These are phyloP conservation scores for Xylariaceae sp. DNA, from an alignment of 2,329 filamentous ascomycete genomes.

Conservation along the genomic window DNA sequence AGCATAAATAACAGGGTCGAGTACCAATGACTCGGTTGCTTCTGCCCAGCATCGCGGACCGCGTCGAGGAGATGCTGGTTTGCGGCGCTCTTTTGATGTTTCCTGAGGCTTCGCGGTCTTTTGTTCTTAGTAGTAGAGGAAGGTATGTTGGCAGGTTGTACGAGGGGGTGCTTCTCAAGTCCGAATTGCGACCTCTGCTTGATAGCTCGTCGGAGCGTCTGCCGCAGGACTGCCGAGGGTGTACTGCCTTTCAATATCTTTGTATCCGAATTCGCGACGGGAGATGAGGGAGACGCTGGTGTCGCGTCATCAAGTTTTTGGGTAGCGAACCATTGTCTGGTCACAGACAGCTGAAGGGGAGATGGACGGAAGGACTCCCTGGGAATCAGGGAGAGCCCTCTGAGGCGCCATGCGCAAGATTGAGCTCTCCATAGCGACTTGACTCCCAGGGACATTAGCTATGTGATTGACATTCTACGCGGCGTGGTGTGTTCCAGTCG, in stretches of 20 bases:
- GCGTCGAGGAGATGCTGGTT: constrained; percentile 16
- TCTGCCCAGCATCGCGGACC: constrained; percentile 4
- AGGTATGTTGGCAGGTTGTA: constrained; percentile 5
- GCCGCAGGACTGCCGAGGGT: constrained; percentile 6
- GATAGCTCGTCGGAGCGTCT: constrained; percentile 7
- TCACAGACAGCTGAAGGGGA: too few species aligned
- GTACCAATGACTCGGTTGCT: constrained; percentile 10
- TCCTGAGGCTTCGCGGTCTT: constrained; percentile 14
- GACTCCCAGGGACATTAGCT: constrained; percentile 30
- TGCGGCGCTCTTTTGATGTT: constrained; percentile 13
- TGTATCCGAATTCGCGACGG: too few species aligned
- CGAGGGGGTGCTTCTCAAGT: constrained; percentile 12
- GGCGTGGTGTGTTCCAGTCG: constrained; percentile 1
- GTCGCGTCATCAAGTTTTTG: too few species aligned
- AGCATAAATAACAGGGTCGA: constrained; percentile 20
- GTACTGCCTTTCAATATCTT: constrained; percentile 4
- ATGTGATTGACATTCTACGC: constrained; percentile 20
- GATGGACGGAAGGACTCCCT: constrained; percentile 10
- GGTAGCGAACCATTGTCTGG: too few species aligned
- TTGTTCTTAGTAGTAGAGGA: constrained; percentile 6
- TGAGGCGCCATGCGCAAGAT: constrained; percentile 13
- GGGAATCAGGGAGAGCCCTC: constrained; percentile 24
- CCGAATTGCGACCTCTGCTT: constrained; percentile 6
- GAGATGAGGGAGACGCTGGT: too few species aligned
- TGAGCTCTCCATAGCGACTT: constrained; percentile 26